Evolutionary conservation across 2,329 filamentous ascomycete species (phyloP).

Genomic region (Phaeosphaeriaceae sp.): DNA sequence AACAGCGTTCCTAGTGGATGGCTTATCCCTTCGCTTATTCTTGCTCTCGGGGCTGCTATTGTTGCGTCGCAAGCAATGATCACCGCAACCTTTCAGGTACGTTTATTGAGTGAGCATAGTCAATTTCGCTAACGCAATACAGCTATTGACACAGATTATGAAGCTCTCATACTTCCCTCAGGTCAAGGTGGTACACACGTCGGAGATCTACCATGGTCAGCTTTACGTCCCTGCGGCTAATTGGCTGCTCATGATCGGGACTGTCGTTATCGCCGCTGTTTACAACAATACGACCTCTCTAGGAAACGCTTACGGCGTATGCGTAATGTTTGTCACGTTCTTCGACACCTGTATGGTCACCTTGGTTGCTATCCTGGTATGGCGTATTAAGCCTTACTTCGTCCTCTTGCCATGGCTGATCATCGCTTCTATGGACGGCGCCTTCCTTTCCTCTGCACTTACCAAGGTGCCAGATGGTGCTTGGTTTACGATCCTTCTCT

Average conservation of each 20-base stretch:
- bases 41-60: slow-evolving; percentile 73
- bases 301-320: slow-evolving; percentile 78
- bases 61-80: slow-evolving; percentile 82
- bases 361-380: slow-evolving; percentile 74
- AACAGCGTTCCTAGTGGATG: slow-evolving; percentile 70
- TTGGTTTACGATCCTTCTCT: slow-evolving; percentile 76
- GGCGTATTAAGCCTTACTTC: slow-evolving; percentile 66
- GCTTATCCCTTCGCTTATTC: slow-evolving; percentile 70
- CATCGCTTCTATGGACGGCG: slow-evolving; percentile 70
- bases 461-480: slow-evolving; percentile 77
- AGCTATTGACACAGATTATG: slow-evolving; percentile 73
- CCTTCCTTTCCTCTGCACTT: slow-evolving; percentile 72
- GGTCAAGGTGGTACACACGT: slow-evolving; percentile 75
- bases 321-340: slow-evolving; percentile 80
- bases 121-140: slow-evolving; percentile 28
- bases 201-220: slow-evolving; percentile 72
- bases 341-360: slow-evolving; percentile 78
- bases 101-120: not conserved
- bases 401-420: slow-evolving; percentile 67
- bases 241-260: slow-evolving; percentile 78
- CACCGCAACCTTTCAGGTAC: slow-evolving; percentile 72
- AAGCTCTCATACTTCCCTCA: slow-evolving; percentile 76
- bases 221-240: slow-evolving; percentile 78
- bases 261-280: slow-evolving; percentile 74
- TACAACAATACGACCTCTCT: slow-evolving; percentile 71